Conservation (phyloP, 768 basidiomycete species). For the Suillus plorans region DNA sequence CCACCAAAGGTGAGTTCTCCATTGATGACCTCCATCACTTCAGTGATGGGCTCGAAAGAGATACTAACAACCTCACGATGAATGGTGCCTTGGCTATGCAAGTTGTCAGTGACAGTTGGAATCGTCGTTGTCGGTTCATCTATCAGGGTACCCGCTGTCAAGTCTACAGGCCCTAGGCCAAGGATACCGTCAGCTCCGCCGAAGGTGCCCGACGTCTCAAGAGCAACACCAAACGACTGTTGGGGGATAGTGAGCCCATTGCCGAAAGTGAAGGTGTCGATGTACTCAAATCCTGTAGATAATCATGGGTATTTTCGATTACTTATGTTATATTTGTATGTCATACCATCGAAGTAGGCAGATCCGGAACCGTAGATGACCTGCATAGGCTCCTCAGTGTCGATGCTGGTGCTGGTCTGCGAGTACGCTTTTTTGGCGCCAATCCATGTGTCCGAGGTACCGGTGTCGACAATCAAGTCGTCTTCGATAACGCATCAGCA, state of each 20-base stretch:
- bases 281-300: slow-evolving; percentile 39
- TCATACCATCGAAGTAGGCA: slow-evolving; percentile 54
- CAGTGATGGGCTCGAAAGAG: slow-evolving; percentile 48
- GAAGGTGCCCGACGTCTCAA: slow-evolving; percentile 32
- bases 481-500: slow-evolving; percentile 33
- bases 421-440: slow-evolving; percentile 49
- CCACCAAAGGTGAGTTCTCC: slow-evolving; percentile 57
- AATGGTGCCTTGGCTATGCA: slow-evolving; percentile 42
- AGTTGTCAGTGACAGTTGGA: slow-evolving; percentile 59
- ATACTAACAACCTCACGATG: slow-evolving; percentile 41
- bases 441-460: slow-evolving; percentile 71
- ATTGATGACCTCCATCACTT: slow-evolving; percentile 27
- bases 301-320: background rate
- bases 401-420: slow-evolving; percentile 47
- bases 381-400: slow-evolving; percentile 47
- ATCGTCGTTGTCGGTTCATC: slow-evolving; percentile 22
- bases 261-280: slow-evolving; percentile 55
- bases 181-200: slow-evolving; percentile 60
- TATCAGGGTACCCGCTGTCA: slow-evolving; percentile 43
- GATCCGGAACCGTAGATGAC: slow-evolving; percentile 63
- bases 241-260: slow-evolving; percentile 44
- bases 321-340: background rate
- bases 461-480: slow-evolving; percentile 55
- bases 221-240: slow-evolving; percentile 68
- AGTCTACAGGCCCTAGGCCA: slow-evolving; percentile 59